Evolutionary conservation across 495 filamentous ascomycete genomes (phyloP).

Genomic region (Clavariopsis aquatica): DNA sequence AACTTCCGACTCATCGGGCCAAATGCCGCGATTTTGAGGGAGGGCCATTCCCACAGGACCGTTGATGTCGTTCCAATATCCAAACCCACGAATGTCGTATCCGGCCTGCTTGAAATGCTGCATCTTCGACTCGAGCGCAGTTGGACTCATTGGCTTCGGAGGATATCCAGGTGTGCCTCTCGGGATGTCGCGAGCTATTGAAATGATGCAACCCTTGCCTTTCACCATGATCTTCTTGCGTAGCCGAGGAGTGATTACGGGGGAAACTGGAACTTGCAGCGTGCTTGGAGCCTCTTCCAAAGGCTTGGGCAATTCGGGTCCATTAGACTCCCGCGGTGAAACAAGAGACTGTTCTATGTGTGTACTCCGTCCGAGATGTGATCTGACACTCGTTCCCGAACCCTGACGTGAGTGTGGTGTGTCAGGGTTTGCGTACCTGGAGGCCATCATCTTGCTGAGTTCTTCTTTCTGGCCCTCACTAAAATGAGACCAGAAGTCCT

Average conservation of each 20-base stretch:
- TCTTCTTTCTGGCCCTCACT: conserved; percentile 34
- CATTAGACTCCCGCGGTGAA: conserved; percentile 11
- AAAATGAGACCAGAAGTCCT: conserved; percentile 44
- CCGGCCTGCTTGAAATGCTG: conserved; percentile 72
- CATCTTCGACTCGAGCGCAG: conserved; percentile 66
- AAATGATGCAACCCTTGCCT: conserved; percentile 43
- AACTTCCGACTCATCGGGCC: conserved; percentile 67
- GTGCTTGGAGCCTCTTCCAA: conserved; percentile 16
- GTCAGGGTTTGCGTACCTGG: conserved; percentile 34
- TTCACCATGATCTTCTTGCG: conserved; percentile 43
- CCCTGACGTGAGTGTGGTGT: conserved; percentile 27
- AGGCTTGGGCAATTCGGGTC: conserved; percentile 8
- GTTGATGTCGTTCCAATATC: conserved; percentile 12
- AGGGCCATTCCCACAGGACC: background rate
- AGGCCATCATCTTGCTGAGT: conserved; percentile 42
- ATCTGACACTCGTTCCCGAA: conserved; percentile 22
- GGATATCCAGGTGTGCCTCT: conserved; percentile 38
- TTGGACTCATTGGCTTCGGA: conserved; percentile 59
- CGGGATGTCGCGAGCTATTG: conserved; percentile 37
- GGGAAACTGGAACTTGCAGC: conserved; percentile 1
- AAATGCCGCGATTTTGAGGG: conserved; percentile 67
- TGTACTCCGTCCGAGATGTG: conserved; percentile 10
- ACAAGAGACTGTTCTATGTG: conserved; percentile 19
- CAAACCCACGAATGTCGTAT: conserved; percentile 74
- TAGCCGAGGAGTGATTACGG: conserved; percentile 27